These are phyloP conservation scores for Polyporus arcularius DNA, from an alignment of 768 basidiomycete species.

Conservation along the genomic window DNA sequence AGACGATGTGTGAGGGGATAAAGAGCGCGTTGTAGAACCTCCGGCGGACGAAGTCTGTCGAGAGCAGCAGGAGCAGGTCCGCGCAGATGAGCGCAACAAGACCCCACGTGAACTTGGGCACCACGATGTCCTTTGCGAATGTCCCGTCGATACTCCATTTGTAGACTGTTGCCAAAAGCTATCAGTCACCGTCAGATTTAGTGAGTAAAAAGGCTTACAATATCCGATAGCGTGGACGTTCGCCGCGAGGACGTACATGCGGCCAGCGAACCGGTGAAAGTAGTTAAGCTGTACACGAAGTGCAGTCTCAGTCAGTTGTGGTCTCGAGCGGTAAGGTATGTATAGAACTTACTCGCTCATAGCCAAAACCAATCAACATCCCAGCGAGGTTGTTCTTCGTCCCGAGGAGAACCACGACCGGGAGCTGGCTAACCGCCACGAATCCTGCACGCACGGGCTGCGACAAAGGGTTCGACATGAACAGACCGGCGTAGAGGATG, in stretches of 20 bases:
- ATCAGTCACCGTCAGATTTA: too few relatives aligned
- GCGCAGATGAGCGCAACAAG: slow-evolving; percentile 53
- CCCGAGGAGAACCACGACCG: slow-evolving; percentile 44
- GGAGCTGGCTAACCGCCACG: slow-evolving; percentile 47
- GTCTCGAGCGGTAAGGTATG: not conserved
- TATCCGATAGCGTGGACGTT: slow-evolving; percentile 46
- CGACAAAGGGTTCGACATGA: slow-evolving; percentile 35
- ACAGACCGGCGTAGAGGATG: slow-evolving; percentile 39
- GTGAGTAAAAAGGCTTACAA: slow-evolving; percentile 27
- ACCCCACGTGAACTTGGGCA: slow-evolving; percentile 26
- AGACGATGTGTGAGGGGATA: slow-evolving; percentile 58
- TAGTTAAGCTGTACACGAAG: slow-evolving; percentile 32
- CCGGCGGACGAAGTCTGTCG: slow-evolving; percentile 53
- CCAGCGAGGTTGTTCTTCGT: slow-evolving; percentile 52
- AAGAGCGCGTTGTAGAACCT: slow-evolving; percentile 65
- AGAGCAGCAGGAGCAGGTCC: slow-evolving; percentile 63
- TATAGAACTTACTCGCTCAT: slow-evolving; percentile 43
- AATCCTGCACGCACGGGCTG: slow-evolving; percentile 35
- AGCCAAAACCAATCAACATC: slow-evolving; percentile 43
- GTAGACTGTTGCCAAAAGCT: slow-evolving; percentile 47
- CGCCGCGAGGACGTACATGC: slow-evolving; percentile 40
- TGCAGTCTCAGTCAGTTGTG: not conserved
- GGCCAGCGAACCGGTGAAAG: slow-evolving; percentile 54
- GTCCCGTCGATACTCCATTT: slow-evolving; percentile 48
- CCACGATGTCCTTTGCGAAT: slow-evolving; percentile 36